Evolutionary conservation across 257 asterid genomes (phyloP), one percentile per base, ranked within the genome.

Genomic region (Voacanga thouarsii): DNA sequence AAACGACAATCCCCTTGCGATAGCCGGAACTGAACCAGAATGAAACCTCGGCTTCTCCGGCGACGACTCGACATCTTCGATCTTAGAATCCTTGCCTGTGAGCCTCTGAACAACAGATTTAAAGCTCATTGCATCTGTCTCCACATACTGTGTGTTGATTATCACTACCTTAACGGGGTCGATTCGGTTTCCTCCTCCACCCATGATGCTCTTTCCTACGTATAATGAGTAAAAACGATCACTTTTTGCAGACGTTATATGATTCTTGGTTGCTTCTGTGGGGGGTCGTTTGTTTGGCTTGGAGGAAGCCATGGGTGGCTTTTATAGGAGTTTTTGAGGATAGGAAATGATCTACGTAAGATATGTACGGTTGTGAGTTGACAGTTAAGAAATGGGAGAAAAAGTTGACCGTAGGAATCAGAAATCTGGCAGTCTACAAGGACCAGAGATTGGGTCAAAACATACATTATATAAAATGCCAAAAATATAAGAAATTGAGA

Each of bases 71-170:
- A 28, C 44, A 16, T 50, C 43, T 75, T 51, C 81, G 56, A 75
- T 80, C 5, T 21, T 72, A 3, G 90, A 77, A 61, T 87, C 87
- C 73, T 85, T 87, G 1, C 90, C 90, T 3, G 90, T 87, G 23
- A 87, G 85, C 59, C 44, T 78, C 71, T 87, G 90, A 51, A 87
- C 90, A 11, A 87, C 87, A 11, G 90, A 85, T 69, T 87, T 85
- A 83, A 87, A 87, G 75, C 85, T 87, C 56, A 24, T 47, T 45
- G 85, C 82, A 71, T 87, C 90, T 0, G 87, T 87, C 59, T 83
- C 86, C 19, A 87, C 84, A 49, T 85, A 87, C 50, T 83, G 85
- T 6, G 90, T 87, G 80, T 83, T 83, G 80, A 87, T 87, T 67
- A 87, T 82, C 68, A 87, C 86, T 23, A 87, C 71, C 81, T 85